These are phyloP conservation scores for Paramecium tetraurelia DNA, from an alignment of 73 alveolate genomes.

Conservation along the genomic window DNA sequence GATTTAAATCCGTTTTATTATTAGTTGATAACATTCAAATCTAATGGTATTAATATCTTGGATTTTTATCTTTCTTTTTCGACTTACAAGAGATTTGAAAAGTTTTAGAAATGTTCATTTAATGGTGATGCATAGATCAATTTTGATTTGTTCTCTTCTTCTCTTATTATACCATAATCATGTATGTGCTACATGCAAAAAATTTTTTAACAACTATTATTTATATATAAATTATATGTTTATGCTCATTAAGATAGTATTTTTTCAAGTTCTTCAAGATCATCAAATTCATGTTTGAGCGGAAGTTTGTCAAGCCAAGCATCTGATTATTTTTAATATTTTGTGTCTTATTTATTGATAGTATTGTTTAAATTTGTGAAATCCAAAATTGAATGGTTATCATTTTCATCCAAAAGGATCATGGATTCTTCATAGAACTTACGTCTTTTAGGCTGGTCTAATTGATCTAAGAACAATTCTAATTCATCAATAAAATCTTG, in stretches of 20 bases:
- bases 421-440: conserved; percentile 18
- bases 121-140: background rate
- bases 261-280: conserved; percentile 2
- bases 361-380: background rate
- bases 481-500: conserved; percentile 24
- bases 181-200: background rate
- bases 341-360: background rate
- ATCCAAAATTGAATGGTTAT: background rate
- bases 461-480: background rate
- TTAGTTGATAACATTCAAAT: background rate
- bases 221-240: background rate
- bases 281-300: background rate
- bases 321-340: background rate
- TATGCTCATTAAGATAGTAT: background rate
- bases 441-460: background rate
- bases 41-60: background rate
- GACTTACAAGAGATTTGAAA: background rate
- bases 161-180: conserved; percentile 28
- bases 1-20: background rate
- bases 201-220: background rate
- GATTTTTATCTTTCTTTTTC: conserved; percentile 8
- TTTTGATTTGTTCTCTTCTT: background rate
- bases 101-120: conserved; percentile 11
- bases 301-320: conserved; percentile 33
- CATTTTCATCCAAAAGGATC: background rate